A percentile compares a stretch with the other conserved stretches of the same genome.
These are phyloP conservation scores for Euphrasia arctica DNA, from an alignment of 305 asterid species.

Conservation along the genomic window DNA sequence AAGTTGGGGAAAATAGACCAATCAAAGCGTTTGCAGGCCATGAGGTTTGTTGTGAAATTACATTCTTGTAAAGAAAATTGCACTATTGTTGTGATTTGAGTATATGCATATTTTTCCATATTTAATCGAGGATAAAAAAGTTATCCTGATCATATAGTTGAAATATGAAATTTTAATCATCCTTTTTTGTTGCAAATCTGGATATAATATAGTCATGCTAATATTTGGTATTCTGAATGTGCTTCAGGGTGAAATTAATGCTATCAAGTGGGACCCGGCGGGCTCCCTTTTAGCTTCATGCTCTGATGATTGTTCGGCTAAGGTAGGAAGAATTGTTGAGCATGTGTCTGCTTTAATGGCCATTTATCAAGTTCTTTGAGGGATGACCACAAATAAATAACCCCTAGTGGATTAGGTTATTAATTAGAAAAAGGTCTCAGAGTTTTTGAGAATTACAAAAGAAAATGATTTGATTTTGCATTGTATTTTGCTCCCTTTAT, in stretches of 20 bases:
- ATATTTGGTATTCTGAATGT: slow-evolving; percentile 5
- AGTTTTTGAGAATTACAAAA: no score
- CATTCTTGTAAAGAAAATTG: slow-evolving; percentile 5
- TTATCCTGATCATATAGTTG: not conserved
- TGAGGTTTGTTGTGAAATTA: slow-evolving; percentile 1
- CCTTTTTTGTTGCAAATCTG: not conserved
- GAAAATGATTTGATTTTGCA: no score
- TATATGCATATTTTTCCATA: slow-evolving; percentile 4
- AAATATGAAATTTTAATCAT: not conserved
- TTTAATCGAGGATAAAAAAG: not conserved
- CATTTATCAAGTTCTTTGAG: slow-evolving; percentile 9
- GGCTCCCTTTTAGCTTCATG: slow-evolving; percentile 69
- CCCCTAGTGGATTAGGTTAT: no score
- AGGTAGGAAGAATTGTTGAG: slow-evolving; percentile 33
- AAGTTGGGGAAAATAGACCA: slow-evolving; percentile 91
- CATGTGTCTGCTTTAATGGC: not conserved
- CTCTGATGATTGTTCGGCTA: slow-evolving; percentile 70
- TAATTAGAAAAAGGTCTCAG: no score
- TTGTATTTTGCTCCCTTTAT: no score
- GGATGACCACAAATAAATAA: no score
- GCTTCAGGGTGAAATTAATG: slow-evolving; percentile 70
- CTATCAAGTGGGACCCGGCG: slow-evolving; percentile 81
- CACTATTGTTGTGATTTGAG: not conserved
- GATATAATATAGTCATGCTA: not conserved
- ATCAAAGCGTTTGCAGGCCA: slow-evolving; percentile 65